Conservation (phyloP, 352 stramenopile genomes). For the Pythium sp. region DNA sequence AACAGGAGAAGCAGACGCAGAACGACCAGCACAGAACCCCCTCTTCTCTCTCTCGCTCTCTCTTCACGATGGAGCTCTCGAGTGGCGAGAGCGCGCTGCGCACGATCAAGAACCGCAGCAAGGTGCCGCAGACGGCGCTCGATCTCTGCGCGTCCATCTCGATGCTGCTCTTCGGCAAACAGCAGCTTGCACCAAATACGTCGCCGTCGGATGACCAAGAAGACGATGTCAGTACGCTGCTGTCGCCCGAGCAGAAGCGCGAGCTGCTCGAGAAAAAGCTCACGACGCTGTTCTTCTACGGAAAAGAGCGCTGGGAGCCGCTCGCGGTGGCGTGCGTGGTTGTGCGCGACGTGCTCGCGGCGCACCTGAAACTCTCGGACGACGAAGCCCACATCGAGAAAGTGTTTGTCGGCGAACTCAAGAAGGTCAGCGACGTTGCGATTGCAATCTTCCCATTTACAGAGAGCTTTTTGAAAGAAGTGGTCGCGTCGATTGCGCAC, state of each 20-base stretch:
- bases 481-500: slow-evolving; percentile 35
- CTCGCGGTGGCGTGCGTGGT: slow-evolving; percentile 62
- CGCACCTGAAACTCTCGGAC: slow-evolving; percentile 27
- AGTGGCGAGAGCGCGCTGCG: slow-evolving; percentile 62
- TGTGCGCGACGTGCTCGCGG: slow-evolving; percentile 45
- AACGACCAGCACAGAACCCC: not conserved
- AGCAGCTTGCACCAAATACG: not conserved
- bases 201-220: slow-evolving; percentile 2
- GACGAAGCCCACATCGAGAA: slow-evolving; percentile 31
- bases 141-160: slow-evolving; percentile 32
- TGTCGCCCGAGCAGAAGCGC: slow-evolving; percentile 17
- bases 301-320: slow-evolving; percentile 72
- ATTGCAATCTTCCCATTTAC: slow-evolving; percentile 31
- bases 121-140: slow-evolving; percentile 39
- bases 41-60: not conserved
- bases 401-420: slow-evolving; percentile 21
- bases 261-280: slow-evolving; percentile 50
- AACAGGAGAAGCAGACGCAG: not conserved
- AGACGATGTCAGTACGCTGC: slow-evolving; percentile 8
- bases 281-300: slow-evolving; percentile 47
- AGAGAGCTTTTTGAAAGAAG: slow-evolving; percentile 41
- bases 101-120: slow-evolving; percentile 73
- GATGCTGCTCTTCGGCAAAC: slow-evolving; percentile 23
- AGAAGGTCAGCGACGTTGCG: slow-evolving; percentile 19
- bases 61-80: slow-evolving; percentile 59